These are phyloP conservation scores for Daucus carota DNA, from an alignment of 129 eudicot species.

Conservation along the genomic window DH1_v3.0 NC_030384.2:30849001-30849500, in stretches of 20 bases:
- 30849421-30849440: not conserved
- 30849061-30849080: not conserved
- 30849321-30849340: too few relatives aligned
- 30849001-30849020: conserved; percentile 6
- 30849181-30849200: not conserved
- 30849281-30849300: too few relatives aligned
- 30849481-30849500: not conserved
- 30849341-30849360: not conserved
- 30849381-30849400: not conserved
- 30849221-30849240: too few relatives aligned
- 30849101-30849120: not conserved
- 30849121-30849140: not conserved
- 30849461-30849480: not conserved
- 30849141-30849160: not conserved
- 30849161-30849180: not conserved
- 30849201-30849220: not conserved
- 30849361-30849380: not conserved
- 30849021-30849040: not conserved
- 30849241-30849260: not conserved
- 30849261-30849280: not conserved
- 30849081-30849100: not conserved
- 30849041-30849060: not conserved
- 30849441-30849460: not conserved
- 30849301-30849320: too few relatives aligned
- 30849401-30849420: not conserved